These are phyloP conservation scores for Colletotrichum sansevieriae DNA, from an alignment of 2,329 filamentous ascomycete genomes.

Conservation along the genomic window DNA sequence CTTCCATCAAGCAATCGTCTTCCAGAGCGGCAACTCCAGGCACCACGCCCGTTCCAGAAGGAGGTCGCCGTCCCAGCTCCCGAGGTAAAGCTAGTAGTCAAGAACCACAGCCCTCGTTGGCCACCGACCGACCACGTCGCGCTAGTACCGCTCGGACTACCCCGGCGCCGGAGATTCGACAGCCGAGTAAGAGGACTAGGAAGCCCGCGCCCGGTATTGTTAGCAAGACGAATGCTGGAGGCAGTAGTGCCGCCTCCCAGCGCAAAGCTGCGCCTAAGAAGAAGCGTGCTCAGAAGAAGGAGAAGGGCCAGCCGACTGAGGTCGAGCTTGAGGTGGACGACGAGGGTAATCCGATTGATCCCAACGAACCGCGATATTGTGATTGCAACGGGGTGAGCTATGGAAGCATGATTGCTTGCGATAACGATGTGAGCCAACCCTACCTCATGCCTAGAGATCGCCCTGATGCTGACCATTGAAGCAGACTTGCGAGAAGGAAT, in stretches of 20 bases:
- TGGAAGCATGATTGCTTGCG: conserved; percentile 86
- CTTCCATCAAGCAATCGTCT: conserved; percentile 47
- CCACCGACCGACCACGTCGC: conserved; percentile 66
- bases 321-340: conserved; percentile 72
- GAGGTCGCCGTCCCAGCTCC: conserved; percentile 62
- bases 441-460: conserved; percentile 38
- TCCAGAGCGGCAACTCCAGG: conserved; percentile 53
- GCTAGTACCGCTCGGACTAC: conserved; percentile 70
- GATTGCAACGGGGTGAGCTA: conserved; percentile 84
- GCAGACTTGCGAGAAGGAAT: conserved; percentile 81
- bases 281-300: conserved; percentile 62
- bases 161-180: conserved; percentile 62
- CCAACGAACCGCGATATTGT: conserved; percentile 82
- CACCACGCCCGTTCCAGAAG: conserved; percentile 56
- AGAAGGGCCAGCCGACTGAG: conserved; percentile 58
- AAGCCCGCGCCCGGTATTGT: conserved; percentile 80
- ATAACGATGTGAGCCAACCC: conserved; percentile 76
- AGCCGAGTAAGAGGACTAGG: conserved; percentile 70
- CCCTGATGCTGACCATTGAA: conserved; percentile 39
- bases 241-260: conserved; percentile 77
- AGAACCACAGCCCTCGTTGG: conserved; percentile 63
- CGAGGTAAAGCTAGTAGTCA: conserved; percentile 66
- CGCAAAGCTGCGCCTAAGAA: conserved; percentile 80
- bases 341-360: conserved; percentile 78
- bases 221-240: conserved; percentile 71